phyloP scores from a whole-genome alignment of 2,329 filamentous ascomycete species.

The Aspergillus novofumigatus region DNA sequence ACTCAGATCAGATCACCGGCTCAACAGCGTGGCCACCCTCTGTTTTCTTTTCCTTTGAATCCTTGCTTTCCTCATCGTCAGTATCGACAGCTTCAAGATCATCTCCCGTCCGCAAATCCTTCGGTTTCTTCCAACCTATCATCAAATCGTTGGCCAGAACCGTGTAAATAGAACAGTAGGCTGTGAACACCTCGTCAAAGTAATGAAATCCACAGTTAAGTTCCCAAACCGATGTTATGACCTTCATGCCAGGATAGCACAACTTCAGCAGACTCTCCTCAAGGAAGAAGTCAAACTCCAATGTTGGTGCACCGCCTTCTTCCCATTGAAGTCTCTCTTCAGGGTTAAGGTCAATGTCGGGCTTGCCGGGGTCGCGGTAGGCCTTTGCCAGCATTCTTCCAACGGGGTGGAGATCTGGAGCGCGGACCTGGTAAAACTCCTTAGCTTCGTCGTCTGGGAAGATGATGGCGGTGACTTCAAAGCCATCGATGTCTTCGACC shows the following conservation, averaged over 20 bases:
- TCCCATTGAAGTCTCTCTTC: constrained; percentile 29
- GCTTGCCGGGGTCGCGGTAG: constrained; percentile 44
- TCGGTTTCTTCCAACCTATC: constrained; percentile 60
- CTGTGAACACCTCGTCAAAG: constrained; percentile 54
- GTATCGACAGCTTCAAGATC: constrained; percentile 9
- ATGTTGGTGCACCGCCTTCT: constrained; percentile 12
- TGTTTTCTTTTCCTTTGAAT: constrained; percentile 6
- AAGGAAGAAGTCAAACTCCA: constrained; percentile 58
- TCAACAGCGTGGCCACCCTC: not conserved
- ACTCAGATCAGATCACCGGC: not conserved
- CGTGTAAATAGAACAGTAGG: constrained; percentile 61
- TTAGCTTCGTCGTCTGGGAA: constrained; percentile 42
- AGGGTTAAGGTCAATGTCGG: constrained; percentile 34
- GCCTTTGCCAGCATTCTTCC: constrained; percentile 52
- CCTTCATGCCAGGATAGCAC: constrained; percentile 62
- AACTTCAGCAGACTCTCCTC: constrained; percentile 58
- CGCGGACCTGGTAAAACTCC: constrained; percentile 46
- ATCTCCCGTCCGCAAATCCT: constrained; percentile 11
- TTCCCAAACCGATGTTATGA: constrained; percentile 53
- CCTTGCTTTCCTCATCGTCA: constrained; percentile 10
- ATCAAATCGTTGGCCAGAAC: constrained; percentile 68
- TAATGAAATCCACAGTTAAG: constrained; percentile 60
- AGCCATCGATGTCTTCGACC: constrained; percentile 50
- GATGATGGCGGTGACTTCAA: constrained; percentile 57
- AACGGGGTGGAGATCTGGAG: constrained; percentile 45